A percentile compares a stretch with the other conserved stretches of the same genome.
phyloP scores from a whole-genome alignment of 345 rosid species.

The Melastoma malabathricum region DNA sequence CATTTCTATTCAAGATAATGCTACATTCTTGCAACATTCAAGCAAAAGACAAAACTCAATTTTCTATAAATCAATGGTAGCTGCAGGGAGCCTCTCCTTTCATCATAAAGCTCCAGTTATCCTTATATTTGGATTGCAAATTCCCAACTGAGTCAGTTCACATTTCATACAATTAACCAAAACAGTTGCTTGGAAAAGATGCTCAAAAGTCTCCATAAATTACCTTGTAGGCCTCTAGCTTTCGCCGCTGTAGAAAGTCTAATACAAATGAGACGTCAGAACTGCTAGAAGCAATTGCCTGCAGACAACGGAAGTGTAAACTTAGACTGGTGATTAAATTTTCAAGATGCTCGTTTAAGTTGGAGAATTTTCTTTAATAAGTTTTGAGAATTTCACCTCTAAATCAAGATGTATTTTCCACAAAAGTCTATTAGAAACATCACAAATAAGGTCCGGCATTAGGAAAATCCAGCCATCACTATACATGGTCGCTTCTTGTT shows the following conservation, averaged over 20 bases:
- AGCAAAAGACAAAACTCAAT: not conserved
- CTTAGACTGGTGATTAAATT: not conserved
- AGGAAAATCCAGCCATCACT: slow-evolving; percentile 88
- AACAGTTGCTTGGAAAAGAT: not conserved
- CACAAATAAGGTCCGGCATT: slow-evolving; percentile 81
- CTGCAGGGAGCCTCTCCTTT: no score
- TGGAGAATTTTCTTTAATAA: not conserved
- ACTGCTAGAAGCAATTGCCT: slow-evolving; percentile 93
- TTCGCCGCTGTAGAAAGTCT: slow-evolving; percentile 85
- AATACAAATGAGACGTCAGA: slow-evolving; percentile 79
- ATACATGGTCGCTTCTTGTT: slow-evolving; percentile 43
- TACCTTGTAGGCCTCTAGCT: slow-evolving; percentile 88
- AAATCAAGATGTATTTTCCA: slow-evolving; percentile 92
- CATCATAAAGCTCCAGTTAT: no score
- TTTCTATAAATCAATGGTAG: no score
- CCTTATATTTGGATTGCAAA: no score
- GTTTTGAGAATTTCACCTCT: slow-evolving; percentile 43
- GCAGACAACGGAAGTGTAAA: slow-evolving; percentile 16
- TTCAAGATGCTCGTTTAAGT: no score
- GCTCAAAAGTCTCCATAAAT: no score
- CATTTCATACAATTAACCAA: not conserved
- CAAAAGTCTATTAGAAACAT: slow-evolving; percentile 50
- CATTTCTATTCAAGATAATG: no score
- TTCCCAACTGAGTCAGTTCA: no score
- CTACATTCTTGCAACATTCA: no score